These are phyloP conservation scores for Penicillium silybi DNA, from an alignment of 495 filamentous ascomycete genomes.

Conservation along the genomic window DNA sequence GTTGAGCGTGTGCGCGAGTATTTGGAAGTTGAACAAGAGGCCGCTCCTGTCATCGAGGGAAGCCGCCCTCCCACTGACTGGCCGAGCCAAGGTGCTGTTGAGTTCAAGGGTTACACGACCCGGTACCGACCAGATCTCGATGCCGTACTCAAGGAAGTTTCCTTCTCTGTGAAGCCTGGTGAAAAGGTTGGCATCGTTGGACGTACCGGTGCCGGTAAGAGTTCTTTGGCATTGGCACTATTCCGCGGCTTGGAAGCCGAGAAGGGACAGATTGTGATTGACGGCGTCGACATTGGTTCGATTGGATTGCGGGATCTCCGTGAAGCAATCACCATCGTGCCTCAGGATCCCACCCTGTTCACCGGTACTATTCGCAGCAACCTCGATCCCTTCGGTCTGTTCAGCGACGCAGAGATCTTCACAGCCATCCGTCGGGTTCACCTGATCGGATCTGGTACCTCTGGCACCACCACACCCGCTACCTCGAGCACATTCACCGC, in stretches of 20 bases:
- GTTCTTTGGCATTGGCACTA: constrained; percentile 89
- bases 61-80: constrained; percentile 73
- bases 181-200: constrained; percentile 98
- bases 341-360: constrained; percentile 96
- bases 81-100: constrained; percentile 81
- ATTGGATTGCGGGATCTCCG: constrained; percentile 91
- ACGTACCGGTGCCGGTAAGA: constrained; percentile 95
- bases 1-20: constrained; percentile 99
- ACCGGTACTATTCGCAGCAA: constrained; percentile 93
- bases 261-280: constrained; percentile 82
- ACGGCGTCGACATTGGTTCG: constrained; percentile 79
- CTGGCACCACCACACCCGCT: constrained; percentile 41
- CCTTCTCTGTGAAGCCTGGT: constrained; percentile 76
- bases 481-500: constrained; percentile 32
- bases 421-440: constrained; percentile 85
- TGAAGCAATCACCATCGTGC: constrained; percentile 94
- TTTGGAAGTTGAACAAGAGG: constrained; percentile 94
- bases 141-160: constrained; percentile 75
- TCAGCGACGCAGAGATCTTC: constrained; percentile 91
- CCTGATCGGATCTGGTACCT: constrained; percentile 64
- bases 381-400: constrained; percentile 87
- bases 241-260: constrained; percentile 97
- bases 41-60: constrained; percentile 69
- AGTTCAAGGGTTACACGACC: constrained; percentile 85
- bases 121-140: constrained; percentile 86